Evolutionary conservation across 495 filamentous ascomycete genomes (phyloP), one percentile per base, ranked within the genome.

Genomic region (Tetracladium setigerum): DNA sequence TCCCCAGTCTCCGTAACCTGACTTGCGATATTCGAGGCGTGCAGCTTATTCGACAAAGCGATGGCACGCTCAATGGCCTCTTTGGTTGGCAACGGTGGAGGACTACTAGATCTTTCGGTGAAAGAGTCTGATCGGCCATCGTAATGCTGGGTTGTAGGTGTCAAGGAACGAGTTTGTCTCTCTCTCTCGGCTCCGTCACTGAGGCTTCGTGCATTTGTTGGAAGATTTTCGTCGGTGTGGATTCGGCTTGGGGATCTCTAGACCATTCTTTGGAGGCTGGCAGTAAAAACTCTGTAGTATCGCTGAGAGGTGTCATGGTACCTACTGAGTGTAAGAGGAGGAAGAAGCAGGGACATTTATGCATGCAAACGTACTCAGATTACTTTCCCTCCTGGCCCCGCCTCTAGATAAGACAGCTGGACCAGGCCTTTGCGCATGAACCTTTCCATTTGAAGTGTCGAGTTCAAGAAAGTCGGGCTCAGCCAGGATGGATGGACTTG

Each of bases 1-100:
- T 98, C 94, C n/a, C 94, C 92, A 1, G 75, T 85, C 19, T 95
- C 91, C 2, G 81, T 97, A 30, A 98, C 79, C 54, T 89, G 86
- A 24, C 84, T 90, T 14, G 83, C 87, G 43, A 98, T 98, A 59
- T 97, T 96, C 24, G 88, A 92, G 1, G 74, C 77, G 17, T 84
- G 84, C 10, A 98, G 71, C 61, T 94, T 87, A 60, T 90, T 85
- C 16, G 90, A 95, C 5, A 98, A 71, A 14, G 85, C 79, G 46
- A 86, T 80, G 5, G 92, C 94, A 47, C 94, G 81, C 35, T 84
- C 78, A 35, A 92, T 74, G 17, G 92, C 90, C 53, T 92, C 88
- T 49, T 74, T 68, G 0, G 77, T 72, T 1, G 83, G 78, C n/a
- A 91, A 53, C 2, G 81, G 85, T 5, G 87, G 87, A 2, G 88